A percentile compares a stretch with the other conserved stretches of the same genome.
Evolutionary conservation across 495 filamentous ascomycete species (phyloP).

Genomic region (Aspergillus coremiiformis): DNA sequence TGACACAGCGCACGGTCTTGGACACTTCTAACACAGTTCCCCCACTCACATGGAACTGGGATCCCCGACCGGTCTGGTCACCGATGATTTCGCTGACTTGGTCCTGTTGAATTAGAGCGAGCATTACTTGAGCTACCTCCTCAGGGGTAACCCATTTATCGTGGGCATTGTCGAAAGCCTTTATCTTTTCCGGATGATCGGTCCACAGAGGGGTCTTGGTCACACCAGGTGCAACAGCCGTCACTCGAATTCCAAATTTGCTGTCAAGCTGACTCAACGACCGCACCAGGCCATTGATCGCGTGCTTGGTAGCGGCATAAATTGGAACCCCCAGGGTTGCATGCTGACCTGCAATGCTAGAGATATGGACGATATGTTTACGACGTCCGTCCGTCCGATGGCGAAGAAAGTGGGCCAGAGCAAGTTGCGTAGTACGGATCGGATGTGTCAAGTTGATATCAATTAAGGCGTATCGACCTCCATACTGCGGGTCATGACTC

Average conservation of each 20-base stretch:
- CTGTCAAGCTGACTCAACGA: conserved; percentile 43
- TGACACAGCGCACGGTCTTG: conserved; percentile 47
- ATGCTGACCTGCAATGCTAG: conserved; percentile 55
- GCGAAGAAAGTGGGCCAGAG: conserved; percentile 49
- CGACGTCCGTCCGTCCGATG: conserved; percentile 24
- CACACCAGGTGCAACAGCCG: conserved; percentile 58
- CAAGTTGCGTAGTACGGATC: conserved; percentile 59
- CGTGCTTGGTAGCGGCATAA: conserved; percentile 58
- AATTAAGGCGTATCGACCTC: conserved; percentile 47
- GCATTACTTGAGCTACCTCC: conserved; percentile 59
- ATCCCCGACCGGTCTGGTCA: conserved; percentile 26
- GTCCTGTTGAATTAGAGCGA: conserved; percentile 48
- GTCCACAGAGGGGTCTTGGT: conserved; percentile 65
- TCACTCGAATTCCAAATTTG: conserved; percentile 52
- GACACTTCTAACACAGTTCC: conserved; percentile 55
- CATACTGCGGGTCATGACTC: conserved; percentile 41
- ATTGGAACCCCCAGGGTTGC: conserved; percentile 44
- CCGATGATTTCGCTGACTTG: conserved; percentile 38
- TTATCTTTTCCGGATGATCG: conserved; percentile 59
- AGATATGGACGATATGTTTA: conserved; percentile 54
- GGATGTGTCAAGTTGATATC: conserved; percentile 67
- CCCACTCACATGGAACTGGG: conserved; percentile 30
- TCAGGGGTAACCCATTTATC: conserved; percentile 59
- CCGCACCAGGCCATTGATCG: conserved; percentile 53
- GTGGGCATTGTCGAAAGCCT: conserved; percentile 39